phyloP scores from a whole-genome alignment of 164 flowering plant genomes.

The Umbilicus rupestris region DNA sequence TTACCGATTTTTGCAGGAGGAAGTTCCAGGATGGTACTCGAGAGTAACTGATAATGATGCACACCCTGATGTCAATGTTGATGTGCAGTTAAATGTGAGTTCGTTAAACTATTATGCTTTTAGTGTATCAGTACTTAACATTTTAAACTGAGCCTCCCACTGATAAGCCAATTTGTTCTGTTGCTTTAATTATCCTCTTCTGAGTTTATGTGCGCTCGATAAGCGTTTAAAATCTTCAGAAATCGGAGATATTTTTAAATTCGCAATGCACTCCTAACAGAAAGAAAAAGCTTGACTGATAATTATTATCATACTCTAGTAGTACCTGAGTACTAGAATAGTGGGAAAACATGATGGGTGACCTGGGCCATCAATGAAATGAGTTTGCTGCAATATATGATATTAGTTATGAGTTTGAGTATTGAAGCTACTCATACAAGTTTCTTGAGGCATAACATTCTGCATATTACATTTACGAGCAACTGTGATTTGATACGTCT shows the following conservation, averaged over 20 bases:
- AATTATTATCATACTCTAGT: background rate
- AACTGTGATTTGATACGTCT: no score
- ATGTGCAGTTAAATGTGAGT: constrained; percentile 88
- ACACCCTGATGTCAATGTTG: constrained; percentile 64
- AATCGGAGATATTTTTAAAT: background rate
- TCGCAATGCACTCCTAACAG: background rate
- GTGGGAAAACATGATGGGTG: background rate
- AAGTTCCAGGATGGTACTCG: constrained; percentile 99
- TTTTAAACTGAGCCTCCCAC: no score
- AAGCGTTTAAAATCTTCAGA: background rate
- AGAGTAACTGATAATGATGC: constrained; percentile 56
- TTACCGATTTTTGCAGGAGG: constrained; percentile 56
- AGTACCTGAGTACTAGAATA: background rate
- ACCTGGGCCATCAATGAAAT: no score
- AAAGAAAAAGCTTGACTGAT: background rate
- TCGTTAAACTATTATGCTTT: background rate
- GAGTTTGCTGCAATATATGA: no score
- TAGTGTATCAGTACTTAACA: no score
- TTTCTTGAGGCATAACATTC: no score
- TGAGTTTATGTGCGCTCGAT: background rate
- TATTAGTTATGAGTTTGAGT: no score
- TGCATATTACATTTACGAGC: no score
- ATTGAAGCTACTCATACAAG: no score
- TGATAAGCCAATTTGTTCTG: no score
- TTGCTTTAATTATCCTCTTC: no score